Base-by-base conservation (phyloP, 208 protist genomes). In the Acanthamoeba royreba region DNA sequence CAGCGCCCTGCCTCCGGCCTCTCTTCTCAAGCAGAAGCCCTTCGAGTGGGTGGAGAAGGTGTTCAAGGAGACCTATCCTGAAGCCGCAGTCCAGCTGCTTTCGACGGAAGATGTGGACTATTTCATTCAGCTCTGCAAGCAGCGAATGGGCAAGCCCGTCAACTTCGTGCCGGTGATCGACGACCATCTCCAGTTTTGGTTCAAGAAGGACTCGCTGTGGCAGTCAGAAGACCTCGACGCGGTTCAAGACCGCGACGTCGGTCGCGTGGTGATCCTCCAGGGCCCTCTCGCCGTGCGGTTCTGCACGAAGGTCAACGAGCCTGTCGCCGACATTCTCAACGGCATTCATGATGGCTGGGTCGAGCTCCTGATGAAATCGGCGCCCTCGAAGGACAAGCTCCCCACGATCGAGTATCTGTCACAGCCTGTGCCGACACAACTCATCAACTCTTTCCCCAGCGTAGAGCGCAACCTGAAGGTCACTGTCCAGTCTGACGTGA, bases 151-250 rank as follows among this genome's bases (percentile, higher is more conserved):
- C 38, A 98, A 98, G 89, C 97, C 97, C n/a, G 97, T 98, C 35
- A 88, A 88, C 49, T 98, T 98, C 63, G 97, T 98, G 22, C 97
- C 97, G 19, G 79, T 96, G 42, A 43, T 98, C 22, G 97, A 98
- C 92, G 93, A 95, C 19, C 86, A 97, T 42, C 94, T 98, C 53
- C 72, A 96, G 55, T 93, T 90, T 38, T 98, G 95, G 87, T 97
- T 98, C 83, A 98, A 98, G 95, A 98, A 98, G 93, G 97, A 98
- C 93, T 96, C 92, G 25, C 96, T 98, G 35, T 98, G 96, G 96
- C 79, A 96, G 45, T 97, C 94, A 1, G 97, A 97, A 83, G 63
- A 97, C 61, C 55, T 98, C 19, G 92, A 96, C 42, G 83, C 92
- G 31, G 96, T 98, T 22, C 55, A 93, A 17, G 96, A 91, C 38